A percentile compares a stretch with the other conserved stretches of the same genome.
These are phyloP conservation scores for Dendrobium nobile DNA, from an alignment of 106 monocot species.

Conservation along the genomic window DNA sequence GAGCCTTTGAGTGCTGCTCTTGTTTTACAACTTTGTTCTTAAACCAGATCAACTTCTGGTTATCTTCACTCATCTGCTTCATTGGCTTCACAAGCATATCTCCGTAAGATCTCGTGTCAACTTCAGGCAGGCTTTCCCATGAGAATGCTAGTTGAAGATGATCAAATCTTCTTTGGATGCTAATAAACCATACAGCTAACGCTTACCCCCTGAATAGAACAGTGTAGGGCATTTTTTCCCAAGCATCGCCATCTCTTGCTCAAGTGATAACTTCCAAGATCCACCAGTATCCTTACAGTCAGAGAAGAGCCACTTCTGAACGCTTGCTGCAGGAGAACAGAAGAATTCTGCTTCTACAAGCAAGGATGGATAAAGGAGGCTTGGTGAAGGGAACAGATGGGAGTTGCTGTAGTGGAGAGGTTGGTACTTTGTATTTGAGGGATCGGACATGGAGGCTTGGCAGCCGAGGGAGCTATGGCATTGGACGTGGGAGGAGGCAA, in stretches of 20 bases:
- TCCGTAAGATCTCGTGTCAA: constrained; percentile 77
- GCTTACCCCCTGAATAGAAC: constrained; percentile 40
- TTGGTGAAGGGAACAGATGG: not conserved
- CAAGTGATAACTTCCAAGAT: constrained; percentile 13
- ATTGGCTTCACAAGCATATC: constrained; percentile 74
- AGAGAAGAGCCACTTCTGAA: constrained; percentile 40
- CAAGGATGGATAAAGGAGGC: constrained; percentile 35
- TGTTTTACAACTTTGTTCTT: constrained; percentile 39
- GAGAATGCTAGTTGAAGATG: constrained; percentile 50
- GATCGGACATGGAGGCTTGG: no score
- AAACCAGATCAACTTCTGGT: constrained; percentile 43
- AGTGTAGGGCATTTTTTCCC: constrained; percentile 23
- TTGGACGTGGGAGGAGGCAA: no score
- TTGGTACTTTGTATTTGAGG: no score
- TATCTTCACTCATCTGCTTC: constrained; percentile 78
- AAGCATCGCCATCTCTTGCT: constrained; percentile 40
- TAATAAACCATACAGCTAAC: constrained; percentile 59
- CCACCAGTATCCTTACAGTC: constrained; percentile 1
- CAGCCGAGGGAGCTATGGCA: no score
- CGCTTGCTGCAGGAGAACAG: constrained; percentile 17
- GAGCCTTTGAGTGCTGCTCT: constrained; percentile 39
- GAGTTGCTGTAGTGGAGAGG: no score
- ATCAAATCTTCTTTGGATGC: constrained; percentile 58
- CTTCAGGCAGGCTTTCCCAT: constrained; percentile 59
- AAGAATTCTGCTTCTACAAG: constrained; percentile 36